phyloP scores from a whole-genome alignment of 352 stramenopile genomes.

The Phytophthora cryptogea region DNA sequence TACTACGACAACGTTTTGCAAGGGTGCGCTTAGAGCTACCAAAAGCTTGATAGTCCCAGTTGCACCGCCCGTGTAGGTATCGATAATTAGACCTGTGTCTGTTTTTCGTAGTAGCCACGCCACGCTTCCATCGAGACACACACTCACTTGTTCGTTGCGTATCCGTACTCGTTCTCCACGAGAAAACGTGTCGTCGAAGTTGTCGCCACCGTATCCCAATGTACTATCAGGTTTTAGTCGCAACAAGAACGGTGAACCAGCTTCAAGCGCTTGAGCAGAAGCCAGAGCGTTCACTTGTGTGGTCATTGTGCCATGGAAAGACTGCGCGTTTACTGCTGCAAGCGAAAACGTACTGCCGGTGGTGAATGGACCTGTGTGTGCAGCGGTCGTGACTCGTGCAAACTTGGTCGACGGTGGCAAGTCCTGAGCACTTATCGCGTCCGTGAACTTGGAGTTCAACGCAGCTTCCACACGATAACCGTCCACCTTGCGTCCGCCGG shows the following conservation, averaged over 20 bases:
- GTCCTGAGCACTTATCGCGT: conserved; percentile 15
- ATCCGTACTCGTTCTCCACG: conserved; percentile 69
- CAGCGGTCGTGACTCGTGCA: conserved; percentile 70
- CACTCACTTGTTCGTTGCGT: conserved; percentile 55
- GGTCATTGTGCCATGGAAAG: conserved; percentile 56
- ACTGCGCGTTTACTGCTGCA: conserved; percentile 44
- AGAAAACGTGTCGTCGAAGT: conserved; percentile 46
- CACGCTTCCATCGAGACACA: conserved; percentile 67
- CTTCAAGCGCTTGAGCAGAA: conserved; percentile 35
- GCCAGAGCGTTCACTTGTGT: conserved; percentile 54
- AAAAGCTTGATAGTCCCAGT: conserved; percentile 49
- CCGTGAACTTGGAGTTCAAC: conserved; percentile 16
- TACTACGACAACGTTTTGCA: conserved; percentile 37
- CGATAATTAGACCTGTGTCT: conserved; percentile 36
- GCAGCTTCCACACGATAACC: conserved; percentile 58
- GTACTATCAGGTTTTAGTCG: conserved; percentile 44
- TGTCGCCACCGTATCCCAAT: conserved; percentile 40
- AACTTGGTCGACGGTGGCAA: conserved; percentile 46
- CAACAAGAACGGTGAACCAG: conserved; percentile 50
- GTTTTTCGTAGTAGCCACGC: conserved; percentile 49
- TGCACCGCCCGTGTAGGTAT: conserved; percentile 29
- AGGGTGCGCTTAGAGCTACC: conserved; percentile 23
- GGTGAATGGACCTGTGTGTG: conserved; percentile 69
- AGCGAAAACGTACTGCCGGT: conserved; percentile 70
- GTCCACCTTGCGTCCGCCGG: conserved; percentile 59